phyloP scores from a whole-genome alignment of 768 basidiomycete species.

The Calocera cornea region DNA sequence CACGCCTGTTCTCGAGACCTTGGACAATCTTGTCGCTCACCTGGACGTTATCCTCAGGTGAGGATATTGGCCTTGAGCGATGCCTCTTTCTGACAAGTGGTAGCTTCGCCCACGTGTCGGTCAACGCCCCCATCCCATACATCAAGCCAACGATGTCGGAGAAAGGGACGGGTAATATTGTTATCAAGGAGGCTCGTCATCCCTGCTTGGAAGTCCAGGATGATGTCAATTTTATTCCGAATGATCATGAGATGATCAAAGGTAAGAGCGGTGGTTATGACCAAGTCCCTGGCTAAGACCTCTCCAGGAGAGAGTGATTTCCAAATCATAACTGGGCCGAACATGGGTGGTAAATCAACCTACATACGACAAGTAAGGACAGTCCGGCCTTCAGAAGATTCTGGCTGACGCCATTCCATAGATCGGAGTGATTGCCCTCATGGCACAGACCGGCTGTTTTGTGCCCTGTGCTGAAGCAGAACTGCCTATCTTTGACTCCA shows the following conservation, averaged over 20 bases:
- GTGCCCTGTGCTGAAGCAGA: conserved; percentile 82
- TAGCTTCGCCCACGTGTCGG: conserved; percentile 85
- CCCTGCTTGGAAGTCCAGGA: conserved; percentile 96
- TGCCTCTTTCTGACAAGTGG: conserved; percentile 1
- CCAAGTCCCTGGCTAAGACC: not conserved
- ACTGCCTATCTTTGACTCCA: conserved; percentile 88
- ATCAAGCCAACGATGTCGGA: conserved; percentile 70
- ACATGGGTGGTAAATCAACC: conserved; percentile 98
- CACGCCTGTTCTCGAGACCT: conserved; percentile 67
- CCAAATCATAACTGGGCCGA: conserved; percentile 94
- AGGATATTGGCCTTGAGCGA: conserved; percentile 12
- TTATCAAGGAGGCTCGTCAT: conserved; percentile 78
- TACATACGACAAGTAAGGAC: conserved; percentile 71
- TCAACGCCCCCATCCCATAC: conserved; percentile 75
- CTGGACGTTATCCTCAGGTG: conserved; percentile 85
- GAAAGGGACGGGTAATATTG: conserved; percentile 67
- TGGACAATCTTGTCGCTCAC: conserved; percentile 76
- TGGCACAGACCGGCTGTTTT: conserved; percentile 92
- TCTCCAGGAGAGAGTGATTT: conserved; percentile 69
- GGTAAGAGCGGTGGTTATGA: conserved; percentile 27
- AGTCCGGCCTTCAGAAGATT: not conserved
- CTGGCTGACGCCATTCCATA: conserved; percentile 20
- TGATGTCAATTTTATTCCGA: conserved; percentile 87
- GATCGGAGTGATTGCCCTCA: conserved; percentile 89
- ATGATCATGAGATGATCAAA: conserved; percentile 90